A percentile compares a stretch with the other conserved stretches of the same genome.
phyloP scores from a whole-genome alignment of 2,329 filamentous ascomycete genomes.

The Colletotrichum echinochloae region DNA sequence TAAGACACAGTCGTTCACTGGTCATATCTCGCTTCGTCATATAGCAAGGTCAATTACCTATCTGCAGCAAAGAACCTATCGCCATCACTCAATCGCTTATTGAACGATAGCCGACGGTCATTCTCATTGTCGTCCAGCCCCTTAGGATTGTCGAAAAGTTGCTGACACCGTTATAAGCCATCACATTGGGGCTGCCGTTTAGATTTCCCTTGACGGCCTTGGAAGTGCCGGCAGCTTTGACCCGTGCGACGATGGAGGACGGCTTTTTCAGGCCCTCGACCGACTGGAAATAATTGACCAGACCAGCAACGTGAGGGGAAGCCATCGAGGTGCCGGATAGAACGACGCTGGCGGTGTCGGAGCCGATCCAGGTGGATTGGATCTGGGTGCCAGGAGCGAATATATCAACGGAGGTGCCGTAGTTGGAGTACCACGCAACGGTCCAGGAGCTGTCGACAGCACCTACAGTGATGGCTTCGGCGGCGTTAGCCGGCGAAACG shows the following conservation, averaged over 20 bases:
- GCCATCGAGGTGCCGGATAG: conserved; percentile 74
- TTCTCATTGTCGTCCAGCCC: too few relatives aligned
- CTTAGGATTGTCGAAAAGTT: too few relatives aligned
- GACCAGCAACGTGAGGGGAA: conserved; percentile 69
- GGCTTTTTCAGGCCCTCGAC: conserved; percentile 56
- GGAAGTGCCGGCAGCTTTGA: conserved; percentile 57
- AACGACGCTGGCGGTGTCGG: conserved; percentile 54
- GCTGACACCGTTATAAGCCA: conserved; percentile 62
- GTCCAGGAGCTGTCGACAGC: conserved; percentile 56
- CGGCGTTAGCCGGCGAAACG: conserved; percentile 61
- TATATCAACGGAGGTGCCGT: conserved; percentile 60
- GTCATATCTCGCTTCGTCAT: too few relatives aligned
- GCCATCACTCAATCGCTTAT: too few relatives aligned
- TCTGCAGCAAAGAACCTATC: too few relatives aligned
- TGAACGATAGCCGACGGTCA: too few relatives aligned
- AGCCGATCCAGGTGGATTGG: conserved; percentile 60
- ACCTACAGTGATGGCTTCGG: conserved; percentile 64
- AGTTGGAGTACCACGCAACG: conserved; percentile 63
- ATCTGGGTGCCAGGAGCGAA: conserved; percentile 63
- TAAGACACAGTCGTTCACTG: too few relatives aligned
- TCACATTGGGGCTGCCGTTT: conserved; percentile 55
- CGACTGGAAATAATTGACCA: conserved; percentile 67
- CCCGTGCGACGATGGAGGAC: conserved; percentile 53
- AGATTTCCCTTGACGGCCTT: conserved; percentile 51
- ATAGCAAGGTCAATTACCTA: too few relatives aligned